These are phyloP conservation scores for Botrytis aclada DNA, from an alignment of 2,329 filamentous ascomycete species.

Conservation along the genomic window DNA sequence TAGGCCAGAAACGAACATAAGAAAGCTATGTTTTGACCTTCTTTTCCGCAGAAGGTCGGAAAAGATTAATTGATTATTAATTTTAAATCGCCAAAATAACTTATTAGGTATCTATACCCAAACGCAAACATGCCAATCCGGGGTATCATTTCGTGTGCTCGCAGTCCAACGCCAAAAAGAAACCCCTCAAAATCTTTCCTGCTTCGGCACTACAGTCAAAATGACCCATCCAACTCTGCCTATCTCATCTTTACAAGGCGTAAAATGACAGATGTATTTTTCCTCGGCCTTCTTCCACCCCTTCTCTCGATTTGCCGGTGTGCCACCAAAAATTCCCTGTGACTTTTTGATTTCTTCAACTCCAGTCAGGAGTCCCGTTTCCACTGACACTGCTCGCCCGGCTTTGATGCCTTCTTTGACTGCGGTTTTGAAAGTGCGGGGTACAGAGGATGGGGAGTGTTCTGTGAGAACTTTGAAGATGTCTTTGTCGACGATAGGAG, in stretches of 20 bases:
- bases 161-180: not conserved
- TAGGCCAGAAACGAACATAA: not conserved
- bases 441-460: slow-evolving; percentile 41
- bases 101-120: too few relatives aligned
- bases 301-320: not conserved
- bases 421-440: slow-evolving; percentile 44
- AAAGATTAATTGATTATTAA: not conserved
- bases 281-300: slow-evolving; percentile 29
- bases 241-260: slow-evolving; percentile 43
- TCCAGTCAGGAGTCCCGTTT: slow-evolving; percentile 32
- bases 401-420: slow-evolving; percentile 41
- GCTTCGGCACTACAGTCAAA: slow-evolving; percentile 36
- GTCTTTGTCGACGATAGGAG: slow-evolving; percentile 46
- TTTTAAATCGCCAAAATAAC: not conserved
- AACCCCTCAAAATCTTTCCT: not conserved
- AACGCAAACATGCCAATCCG: not conserved
- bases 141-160: not conserved
- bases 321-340: slow-evolving; percentile 23
- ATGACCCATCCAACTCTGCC: slow-evolving; percentile 38
- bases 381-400: slow-evolving; percentile 34
- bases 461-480: slow-evolving; percentile 54
- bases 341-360: slow-evolving; percentile 28
- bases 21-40: not conserved
- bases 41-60: not conserved
- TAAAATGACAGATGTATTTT: slow-evolving; percentile 42